Evolutionary conservation across 495 filamentous ascomycete species (phyloP).

Genomic region (Aspergillus bertholletiae): DNA sequence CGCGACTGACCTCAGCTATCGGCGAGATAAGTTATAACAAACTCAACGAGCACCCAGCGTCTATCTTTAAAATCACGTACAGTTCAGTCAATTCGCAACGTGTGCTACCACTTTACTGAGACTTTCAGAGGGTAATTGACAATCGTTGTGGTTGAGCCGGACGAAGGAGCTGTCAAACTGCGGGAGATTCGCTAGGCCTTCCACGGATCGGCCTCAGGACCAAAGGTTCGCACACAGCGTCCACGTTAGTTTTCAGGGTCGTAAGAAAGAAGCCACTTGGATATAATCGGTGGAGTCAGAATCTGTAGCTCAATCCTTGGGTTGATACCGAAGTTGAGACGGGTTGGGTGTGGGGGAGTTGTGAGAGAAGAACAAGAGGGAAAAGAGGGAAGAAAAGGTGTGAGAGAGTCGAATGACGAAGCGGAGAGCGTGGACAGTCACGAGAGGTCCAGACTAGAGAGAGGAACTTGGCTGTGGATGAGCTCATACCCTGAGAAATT

Average conservation of each 20-base stretch:
- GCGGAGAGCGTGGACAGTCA: constrained; percentile 4
- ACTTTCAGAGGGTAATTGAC: constrained; percentile 9
- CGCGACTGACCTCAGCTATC: not conserved
- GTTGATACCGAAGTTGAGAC: not conserved
- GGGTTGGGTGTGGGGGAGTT: not conserved
- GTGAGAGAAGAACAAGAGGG: constrained; percentile 3
- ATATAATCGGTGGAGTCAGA: constrained; percentile 1
- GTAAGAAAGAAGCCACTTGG: constrained; percentile 11
- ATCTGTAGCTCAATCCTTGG: constrained; percentile 5
- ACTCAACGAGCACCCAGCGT: not conserved
- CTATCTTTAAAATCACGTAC: not conserved
- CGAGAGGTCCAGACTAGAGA: constrained; percentile 6
- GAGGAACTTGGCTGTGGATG: not conserved
- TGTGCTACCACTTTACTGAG: constrained; percentile 2
- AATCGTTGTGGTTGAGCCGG: constrained; percentile 29
- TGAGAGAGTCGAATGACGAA: constrained; percentile 4
- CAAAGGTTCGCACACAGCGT: constrained; percentile 19
- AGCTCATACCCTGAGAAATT: constrained; percentile 5
- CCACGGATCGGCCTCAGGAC: constrained; percentile 32
- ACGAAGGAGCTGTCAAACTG: constrained; percentile 32
- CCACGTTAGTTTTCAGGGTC: constrained; percentile 11
- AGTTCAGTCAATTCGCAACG: not conserved
- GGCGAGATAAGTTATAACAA: too few species aligned
- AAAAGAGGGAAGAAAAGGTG: constrained; percentile 7
- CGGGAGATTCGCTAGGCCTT: constrained; percentile 37